Conservation (phyloP, 257 asterid species). For the Lavandula angustifolia region DNA sequence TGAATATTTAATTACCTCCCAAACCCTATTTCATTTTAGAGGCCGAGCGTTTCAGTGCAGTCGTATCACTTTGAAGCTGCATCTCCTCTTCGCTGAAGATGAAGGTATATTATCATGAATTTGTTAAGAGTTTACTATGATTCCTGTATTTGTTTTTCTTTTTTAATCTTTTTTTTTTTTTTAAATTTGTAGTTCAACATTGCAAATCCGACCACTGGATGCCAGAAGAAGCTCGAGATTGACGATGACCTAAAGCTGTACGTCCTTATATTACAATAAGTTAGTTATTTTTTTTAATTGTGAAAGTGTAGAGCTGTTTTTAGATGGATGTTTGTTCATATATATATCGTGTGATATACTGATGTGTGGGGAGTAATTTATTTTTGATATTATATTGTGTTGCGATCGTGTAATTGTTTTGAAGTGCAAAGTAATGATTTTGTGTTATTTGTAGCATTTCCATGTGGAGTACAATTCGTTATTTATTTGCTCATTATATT, state of each 20-base stretch:
- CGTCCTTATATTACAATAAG: constrained; percentile 11
- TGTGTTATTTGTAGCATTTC: background rate
- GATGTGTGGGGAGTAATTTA: no score
- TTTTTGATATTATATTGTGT: background rate
- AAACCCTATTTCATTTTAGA: no score
- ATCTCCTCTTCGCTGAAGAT: no score
- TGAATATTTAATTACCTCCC: no score
- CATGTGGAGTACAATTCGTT: background rate
- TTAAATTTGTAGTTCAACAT: constrained; percentile 45
- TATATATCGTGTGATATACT: background rate
- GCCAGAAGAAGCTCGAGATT: constrained; percentile 66
- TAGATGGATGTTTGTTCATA: background rate
- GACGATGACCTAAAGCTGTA: constrained; percentile 61
- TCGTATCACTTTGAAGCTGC: no score
- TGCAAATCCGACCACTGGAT: constrained; percentile 56
- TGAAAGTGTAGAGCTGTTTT: background rate
- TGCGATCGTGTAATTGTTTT: background rate
- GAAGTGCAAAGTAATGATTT: background rate
- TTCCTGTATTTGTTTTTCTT: no score
- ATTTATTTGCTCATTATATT: background rate
- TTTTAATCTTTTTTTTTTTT: background rate
- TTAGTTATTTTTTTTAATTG: background rate
- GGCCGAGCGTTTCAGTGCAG: no score
- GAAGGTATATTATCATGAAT: no score
- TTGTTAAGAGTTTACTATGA: background rate